These are phyloP conservation scores for Mrakia blollopis DNA, from an alignment of 768 basidiomycete genomes.

Conservation along the genomic window DNA sequence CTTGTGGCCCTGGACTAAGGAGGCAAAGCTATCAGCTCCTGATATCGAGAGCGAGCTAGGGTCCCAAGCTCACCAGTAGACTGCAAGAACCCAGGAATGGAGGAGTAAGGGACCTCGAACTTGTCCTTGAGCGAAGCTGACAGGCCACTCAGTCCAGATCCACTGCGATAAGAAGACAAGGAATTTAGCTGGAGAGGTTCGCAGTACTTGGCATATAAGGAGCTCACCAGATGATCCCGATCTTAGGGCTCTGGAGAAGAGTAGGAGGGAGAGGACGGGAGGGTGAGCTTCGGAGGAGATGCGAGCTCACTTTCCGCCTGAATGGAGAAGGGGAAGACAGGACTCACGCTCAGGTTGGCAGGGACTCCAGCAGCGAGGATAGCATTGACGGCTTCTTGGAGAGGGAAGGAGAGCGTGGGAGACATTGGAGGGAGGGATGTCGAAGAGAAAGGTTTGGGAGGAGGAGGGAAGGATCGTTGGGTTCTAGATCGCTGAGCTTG, in stretches of 20 bases:
- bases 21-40: no score
- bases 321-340: not conserved
- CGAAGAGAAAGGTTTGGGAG: not conserved
- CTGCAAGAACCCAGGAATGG: conserved; percentile 66
- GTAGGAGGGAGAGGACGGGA: not conserved
- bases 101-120: conserved; percentile 56
- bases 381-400: conserved; percentile 9
- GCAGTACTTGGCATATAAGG: not conserved
- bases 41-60: not conserved
- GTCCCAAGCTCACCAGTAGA: conserved; percentile 50
- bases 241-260: conserved; percentile 11
- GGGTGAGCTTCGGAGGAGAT: conserved; percentile 10
- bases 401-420: not conserved
- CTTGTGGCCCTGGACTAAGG: conserved; percentile 69
- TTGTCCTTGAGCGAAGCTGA: conserved; percentile 47
- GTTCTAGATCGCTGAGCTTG: no score
- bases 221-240: conserved; percentile 23
- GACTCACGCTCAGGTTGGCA: conserved; percentile 2
- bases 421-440: not conserved
- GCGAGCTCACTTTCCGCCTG: not conserved
- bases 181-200: not conserved
- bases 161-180: conserved; percentile 53
- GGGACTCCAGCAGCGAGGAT: conserved; percentile 10
- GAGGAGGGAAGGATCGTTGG: not conserved
- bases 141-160: conserved; percentile 75